Conservation (phyloP, 352 stramenopile genomes). For the Globisporangium perplexum region DNA sequence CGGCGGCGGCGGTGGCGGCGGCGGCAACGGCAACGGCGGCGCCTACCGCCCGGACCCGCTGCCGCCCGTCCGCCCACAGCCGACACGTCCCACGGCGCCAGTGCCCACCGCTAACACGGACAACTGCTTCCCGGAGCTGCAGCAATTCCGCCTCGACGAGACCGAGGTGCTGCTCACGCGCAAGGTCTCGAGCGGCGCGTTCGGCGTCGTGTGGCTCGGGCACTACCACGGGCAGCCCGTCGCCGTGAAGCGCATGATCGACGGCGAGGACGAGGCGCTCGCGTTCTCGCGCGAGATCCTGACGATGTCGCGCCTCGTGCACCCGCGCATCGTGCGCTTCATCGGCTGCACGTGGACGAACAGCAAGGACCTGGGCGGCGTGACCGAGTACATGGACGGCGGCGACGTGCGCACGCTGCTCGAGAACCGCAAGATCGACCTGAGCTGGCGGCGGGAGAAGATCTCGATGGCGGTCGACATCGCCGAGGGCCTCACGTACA, state of each 20-base stretch:
- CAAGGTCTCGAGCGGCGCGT: constrained; percentile 78
- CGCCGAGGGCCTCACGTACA: constrained; percentile 71
- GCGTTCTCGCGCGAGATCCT: constrained; percentile 78
- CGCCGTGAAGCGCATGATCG: constrained; percentile 85
- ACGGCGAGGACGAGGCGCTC: constrained; percentile 67
- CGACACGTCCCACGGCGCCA: neutral
- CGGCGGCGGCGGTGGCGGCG: neutral
- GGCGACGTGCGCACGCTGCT: constrained; percentile 79
- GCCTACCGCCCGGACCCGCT: constrained; percentile 1
- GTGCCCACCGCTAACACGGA: constrained; percentile 30
- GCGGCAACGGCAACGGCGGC: neutral
- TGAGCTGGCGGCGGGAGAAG: constrained; percentile 80
- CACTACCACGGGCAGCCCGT: constrained; percentile 85
- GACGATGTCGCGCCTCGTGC: constrained; percentile 74
- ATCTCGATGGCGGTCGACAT: constrained; percentile 83
- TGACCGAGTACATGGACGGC: constrained; percentile 87
- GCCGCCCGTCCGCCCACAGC: constrained; percentile 1
- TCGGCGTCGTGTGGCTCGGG: constrained; percentile 79
- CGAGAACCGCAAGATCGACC: constrained; percentile 74
- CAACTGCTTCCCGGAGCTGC: constrained; percentile 66
- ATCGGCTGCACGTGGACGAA: constrained; percentile 83
- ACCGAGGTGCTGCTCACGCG: constrained; percentile 77
- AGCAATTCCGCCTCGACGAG: constrained; percentile 72
- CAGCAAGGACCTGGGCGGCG: constrained; percentile 62
- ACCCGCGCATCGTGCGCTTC: constrained; percentile 84